Base-by-base conservation (phyloP, 148 eudicot species). In the Euryodendron excelsum region DNA sequence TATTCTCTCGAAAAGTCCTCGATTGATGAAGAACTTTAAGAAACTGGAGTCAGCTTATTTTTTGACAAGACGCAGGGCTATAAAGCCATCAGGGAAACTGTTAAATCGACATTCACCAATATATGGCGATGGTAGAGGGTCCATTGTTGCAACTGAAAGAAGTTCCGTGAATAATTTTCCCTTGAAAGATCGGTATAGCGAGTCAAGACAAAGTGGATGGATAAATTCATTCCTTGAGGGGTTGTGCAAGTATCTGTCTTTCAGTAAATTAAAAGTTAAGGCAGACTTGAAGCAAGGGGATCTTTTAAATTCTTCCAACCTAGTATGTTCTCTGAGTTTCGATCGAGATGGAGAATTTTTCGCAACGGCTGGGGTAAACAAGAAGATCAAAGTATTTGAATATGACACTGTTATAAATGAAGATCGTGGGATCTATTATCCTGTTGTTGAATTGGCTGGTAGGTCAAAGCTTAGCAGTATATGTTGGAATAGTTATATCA, bases 311-410 rank as follows among this genome's bases (percentile, higher is more conserved):
- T 93, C 99, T 64, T 92, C 97, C 60, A 96, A 96, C 83, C 88
- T 96, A 75, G 97, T 96, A 7, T 93, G 97, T 86, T 91, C 98
- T 74, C 82, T 96, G 77, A 86, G 92, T 76, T 96, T 93, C 71
- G 97, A 96, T 74, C 97, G 98, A 3, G 99, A 92, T 82, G 97
- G 99, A 48, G 95, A 93, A 53, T 89, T 90, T 84, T 93, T 96
- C 61, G 99, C 99, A 18, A 92, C 92, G 17, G 99, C 98, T 76
- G 99, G 99, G 31, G 99, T 96, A 69, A 96, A 96, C 86, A 96
- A 93, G 87, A 96, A 89, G 88, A 93, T 96, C 70, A 96, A 96
- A 88, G 90, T 96, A 52, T 96, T 96, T 79, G 98, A 93, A 62
- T 93, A 88, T 74, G 87, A 88, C 67, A 86, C 91, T 47, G 86